Base-by-base conservation (phyloP, 148 eudicot genomes). In the Gaultheria prostrata region DNA sequence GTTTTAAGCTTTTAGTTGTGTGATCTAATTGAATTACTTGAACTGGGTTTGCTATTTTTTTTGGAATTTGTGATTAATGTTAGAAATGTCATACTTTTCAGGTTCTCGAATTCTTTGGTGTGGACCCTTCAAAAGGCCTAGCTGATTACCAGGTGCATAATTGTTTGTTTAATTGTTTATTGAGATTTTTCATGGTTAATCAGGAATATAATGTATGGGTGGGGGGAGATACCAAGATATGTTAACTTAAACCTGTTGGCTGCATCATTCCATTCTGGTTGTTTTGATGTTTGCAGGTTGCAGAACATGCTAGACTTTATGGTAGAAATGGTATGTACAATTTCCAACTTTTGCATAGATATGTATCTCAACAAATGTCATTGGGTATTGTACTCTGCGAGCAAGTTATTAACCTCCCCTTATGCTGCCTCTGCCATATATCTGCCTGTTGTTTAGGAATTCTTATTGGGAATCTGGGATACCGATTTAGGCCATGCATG, bases 71-170 rank as follows among this genome's bases (percentile, higher is more conserved):
- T 15, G 49, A 83, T 48, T 26, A 43, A 65, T 63, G 81, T 51
- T 82, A 20, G 59, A 35, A 71, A 50, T 28, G 56, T 4, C 84
- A 14, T 28, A 79, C 71, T 63, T 49, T 18, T 61, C 83, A 96
- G 98, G 98, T 96, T 26, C 84, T 96, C 80, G 97, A 93, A 6
- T 96, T 88, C 82, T 94, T 96, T 63, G 85, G 81, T 13, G 98
- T 94, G 56, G 98, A 96, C 84, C 95, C 97, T 14, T 24, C 90
- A 17, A 96, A 90, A 89, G 98, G 98, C 75, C 94, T 96, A 50
- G 88, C 85, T 63, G 98, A 96, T 80, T 84, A 86, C 46, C 95
- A 96, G 98, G 98, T 95, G 85, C 82, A 17, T 26, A 20, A 17
- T 74, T 18, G 79, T 39, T 74, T 1, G 18, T 63, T 63, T n/a